Conservation (phyloP, 805 yeast genomes). For the Hermanozyma aechmeae region DNA sequence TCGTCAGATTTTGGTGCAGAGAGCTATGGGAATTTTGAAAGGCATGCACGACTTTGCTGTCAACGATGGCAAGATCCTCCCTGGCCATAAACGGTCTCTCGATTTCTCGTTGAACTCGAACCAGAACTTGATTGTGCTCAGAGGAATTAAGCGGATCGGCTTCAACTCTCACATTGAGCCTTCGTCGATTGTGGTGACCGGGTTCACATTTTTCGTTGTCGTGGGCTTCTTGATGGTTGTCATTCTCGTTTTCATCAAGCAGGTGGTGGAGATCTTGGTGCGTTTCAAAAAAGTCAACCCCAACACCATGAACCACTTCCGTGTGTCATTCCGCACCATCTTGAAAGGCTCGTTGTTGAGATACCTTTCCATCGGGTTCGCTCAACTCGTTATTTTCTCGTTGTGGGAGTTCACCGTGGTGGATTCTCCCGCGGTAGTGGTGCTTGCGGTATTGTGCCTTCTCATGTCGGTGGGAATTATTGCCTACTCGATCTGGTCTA, state of each 20-base stretch:
- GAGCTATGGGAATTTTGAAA: slow-evolving; percentile 34
- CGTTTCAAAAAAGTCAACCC: slow-evolving; percentile 43
- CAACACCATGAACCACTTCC: slow-evolving; percentile 38
- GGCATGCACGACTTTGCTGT: slow-evolving; percentile 13
- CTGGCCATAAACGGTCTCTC: slow-evolving; percentile 16
- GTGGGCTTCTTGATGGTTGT: slow-evolving; percentile 67
- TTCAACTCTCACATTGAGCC: slow-evolving; percentile 69
- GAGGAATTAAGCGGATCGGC: slow-evolving; percentile 85
- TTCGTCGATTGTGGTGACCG: slow-evolving; percentile 76
- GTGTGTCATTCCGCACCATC: slow-evolving; percentile 47
- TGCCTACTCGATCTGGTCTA: slow-evolving; percentile 58
- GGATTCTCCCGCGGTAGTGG: slow-evolving; percentile 86
- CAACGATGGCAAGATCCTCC: slow-evolving; percentile 4
- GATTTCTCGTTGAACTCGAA: slow-evolving; percentile 41
- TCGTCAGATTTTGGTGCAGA: slow-evolving; percentile 66
- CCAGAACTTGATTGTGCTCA: slow-evolving; percentile 49
- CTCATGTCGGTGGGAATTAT: slow-evolving; percentile 51
- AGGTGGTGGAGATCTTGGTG: slow-evolving; percentile 37
- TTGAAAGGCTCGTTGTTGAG: slow-evolving; percentile 75
- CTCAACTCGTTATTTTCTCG: slow-evolving; percentile 70
- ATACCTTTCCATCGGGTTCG: slow-evolving; percentile 76
- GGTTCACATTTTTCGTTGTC: slow-evolving; percentile 76
- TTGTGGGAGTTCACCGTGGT: slow-evolving; percentile 77
- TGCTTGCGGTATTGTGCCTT: slow-evolving; percentile 66
- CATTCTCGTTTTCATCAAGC: slow-evolving; percentile 46